Evolutionary conservation across 2,329 filamentous ascomycete species (phyloP).

Genomic region (Alternaria angustiovoidea): DNA sequence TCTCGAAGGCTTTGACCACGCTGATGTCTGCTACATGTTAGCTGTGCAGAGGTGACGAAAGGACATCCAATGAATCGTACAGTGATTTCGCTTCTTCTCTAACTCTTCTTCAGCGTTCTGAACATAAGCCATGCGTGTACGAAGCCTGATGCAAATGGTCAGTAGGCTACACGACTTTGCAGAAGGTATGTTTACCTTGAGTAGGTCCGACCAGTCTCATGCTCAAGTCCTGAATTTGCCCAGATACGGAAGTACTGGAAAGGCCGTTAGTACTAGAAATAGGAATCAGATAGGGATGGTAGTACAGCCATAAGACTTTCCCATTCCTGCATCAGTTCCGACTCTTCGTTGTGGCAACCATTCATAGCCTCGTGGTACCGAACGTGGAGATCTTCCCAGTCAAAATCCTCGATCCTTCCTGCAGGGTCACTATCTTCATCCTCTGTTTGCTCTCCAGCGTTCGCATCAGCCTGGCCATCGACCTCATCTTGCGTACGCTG

Average conservation of each 20-base stretch:
- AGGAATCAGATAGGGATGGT: background rate
- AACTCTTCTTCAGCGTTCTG: conserved; percentile 75
- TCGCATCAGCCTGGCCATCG: conserved; percentile 17
- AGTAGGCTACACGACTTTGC: background rate
- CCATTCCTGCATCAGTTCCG: conserved; percentile 71
- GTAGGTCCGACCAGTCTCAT: conserved; percentile 78
- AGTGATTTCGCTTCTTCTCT: conserved; percentile 78
- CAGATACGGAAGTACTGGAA: conserved; percentile 80
- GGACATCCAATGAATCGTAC: conserved; percentile 61
- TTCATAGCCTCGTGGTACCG: conserved; percentile 73
- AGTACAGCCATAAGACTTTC: conserved; percentile 56
- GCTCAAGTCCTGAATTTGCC: conserved; percentile 74
- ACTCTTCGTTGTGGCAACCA: conserved; percentile 70
- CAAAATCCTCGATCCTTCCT: conserved; percentile 62
- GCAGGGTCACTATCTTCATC: conserved; percentile 39
- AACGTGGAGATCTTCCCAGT: conserved; percentile 79
- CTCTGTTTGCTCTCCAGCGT: conserved; percentile 17
- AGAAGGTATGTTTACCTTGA: conserved; percentile 66
- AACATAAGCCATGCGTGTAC: conserved; percentile 80
- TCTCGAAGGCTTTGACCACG: conserved; percentile 59
- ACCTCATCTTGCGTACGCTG: conserved; percentile 25
- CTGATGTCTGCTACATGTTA: conserved; percentile 48
- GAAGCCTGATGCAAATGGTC: conserved; percentile 62
- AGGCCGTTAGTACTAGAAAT: conserved; percentile 15
- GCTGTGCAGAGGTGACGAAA: background rate